Conservation (phyloP, 1,284 basidiomycete species). For the Earliella scabrosa region DNA sequence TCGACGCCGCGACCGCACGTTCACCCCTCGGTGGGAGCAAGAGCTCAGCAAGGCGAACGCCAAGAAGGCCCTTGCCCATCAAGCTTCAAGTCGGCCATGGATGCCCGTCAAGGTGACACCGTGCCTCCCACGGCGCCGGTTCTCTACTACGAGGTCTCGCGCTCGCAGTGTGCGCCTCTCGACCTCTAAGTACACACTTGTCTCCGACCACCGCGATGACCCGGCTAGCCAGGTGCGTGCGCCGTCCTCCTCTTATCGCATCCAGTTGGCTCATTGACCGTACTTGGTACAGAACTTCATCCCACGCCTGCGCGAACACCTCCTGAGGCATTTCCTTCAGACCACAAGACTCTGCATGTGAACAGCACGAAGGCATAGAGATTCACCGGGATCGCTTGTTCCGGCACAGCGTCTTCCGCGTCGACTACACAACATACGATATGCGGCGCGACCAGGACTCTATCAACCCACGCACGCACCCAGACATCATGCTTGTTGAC, state of each 20-base stretch:
- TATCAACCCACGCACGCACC: conserved; percentile 35
- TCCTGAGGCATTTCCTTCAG: conserved; percentile 18
- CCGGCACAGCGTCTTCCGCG: conserved; percentile 24
- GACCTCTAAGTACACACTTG: not conserved
- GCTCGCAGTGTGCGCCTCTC: not conserved
- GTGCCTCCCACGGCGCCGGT: not conserved
- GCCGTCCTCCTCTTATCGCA: not conserved
- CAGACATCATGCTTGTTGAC: conserved; percentile 40
- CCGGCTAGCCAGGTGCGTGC: not conserved
- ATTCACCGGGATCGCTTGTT: conserved; percentile 31
- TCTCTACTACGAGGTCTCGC: not conserved
- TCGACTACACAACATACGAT: conserved; percentile 41
- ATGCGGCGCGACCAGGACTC: conserved; percentile 37
- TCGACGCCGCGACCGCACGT: no score
- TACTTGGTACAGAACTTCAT: conserved; percentile 28
- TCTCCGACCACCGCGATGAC: not conserved
- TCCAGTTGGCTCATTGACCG: not conserved
- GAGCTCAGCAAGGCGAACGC: not conserved
- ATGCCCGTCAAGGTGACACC: not conserved
- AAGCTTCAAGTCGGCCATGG: not conserved
- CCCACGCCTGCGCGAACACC: conserved; percentile 22
- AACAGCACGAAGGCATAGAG: conserved; percentile 7
- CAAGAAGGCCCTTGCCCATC: not conserved
- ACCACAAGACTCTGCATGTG: not conserved
- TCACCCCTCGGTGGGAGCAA: not conserved